Conservation (phyloP, 148 eudicot genomes). For the Cornus suecica region DNA sequence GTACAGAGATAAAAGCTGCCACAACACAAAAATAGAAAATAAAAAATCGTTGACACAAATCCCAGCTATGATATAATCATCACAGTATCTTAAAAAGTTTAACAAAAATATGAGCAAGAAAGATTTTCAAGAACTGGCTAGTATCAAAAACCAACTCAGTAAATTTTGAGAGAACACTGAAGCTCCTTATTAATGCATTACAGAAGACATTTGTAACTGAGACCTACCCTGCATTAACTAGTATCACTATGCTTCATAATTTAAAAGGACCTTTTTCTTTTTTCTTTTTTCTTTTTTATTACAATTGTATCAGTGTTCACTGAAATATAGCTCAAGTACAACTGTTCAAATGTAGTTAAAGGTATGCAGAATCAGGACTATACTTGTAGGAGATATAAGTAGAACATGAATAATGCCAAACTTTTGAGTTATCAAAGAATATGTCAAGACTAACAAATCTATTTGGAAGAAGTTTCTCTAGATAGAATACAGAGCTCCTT, state of each 20-base stretch:
- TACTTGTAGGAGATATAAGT: neutral
- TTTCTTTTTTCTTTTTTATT: neutral
- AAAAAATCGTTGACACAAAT: conserved; percentile 2
- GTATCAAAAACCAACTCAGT: neutral
- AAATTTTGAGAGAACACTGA: neutral
- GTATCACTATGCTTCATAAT: neutral
- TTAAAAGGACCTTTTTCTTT: neutral
- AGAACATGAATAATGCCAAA: neutral
- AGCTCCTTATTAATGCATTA: neutral
- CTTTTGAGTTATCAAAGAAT: neutral
- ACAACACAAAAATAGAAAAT: too few relatives aligned
- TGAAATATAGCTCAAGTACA: neutral
- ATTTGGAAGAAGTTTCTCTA: neutral
- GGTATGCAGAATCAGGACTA: neutral
- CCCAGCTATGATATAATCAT: neutral
- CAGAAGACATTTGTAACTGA: neutral
- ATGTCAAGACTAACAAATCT: neutral
- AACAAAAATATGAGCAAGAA: neutral
- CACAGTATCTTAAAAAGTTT: neutral
- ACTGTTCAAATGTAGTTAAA: neutral
- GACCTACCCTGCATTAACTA: neutral
- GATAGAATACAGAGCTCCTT: neutral
- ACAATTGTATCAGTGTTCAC: neutral
- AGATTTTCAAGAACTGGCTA: neutral
- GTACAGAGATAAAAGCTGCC: conserved; percentile 92